phyloP scores from a whole-genome alignment of 129 eudicot species.

The Chrysanthemum lavandulifolium region DNA sequence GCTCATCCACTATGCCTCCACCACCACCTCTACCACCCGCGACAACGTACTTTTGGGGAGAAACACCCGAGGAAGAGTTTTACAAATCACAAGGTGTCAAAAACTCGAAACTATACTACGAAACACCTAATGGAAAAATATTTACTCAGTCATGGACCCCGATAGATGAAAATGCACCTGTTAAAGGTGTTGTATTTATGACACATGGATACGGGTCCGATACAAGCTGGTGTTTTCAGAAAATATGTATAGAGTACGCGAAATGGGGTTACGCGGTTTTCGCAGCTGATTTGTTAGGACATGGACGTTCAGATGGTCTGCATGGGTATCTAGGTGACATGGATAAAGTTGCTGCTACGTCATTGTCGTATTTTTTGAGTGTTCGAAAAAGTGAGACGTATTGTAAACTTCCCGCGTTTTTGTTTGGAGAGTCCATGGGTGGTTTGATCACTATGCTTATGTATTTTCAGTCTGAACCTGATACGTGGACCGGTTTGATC shows the following conservation, averaged over 20 bases:
- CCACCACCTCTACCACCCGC: conserved; percentile 39
- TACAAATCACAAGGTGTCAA: conserved; percentile 63
- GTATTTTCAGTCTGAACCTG: conserved; percentile 70
- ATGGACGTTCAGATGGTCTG: conserved; percentile 80
- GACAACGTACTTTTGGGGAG: conserved; percentile 76
- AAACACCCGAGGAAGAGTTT: conserved; percentile 66
- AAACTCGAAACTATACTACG: conserved; percentile 63
- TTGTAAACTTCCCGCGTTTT: conserved; percentile 60
- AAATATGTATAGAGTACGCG: conserved; percentile 68
- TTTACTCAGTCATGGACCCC: conserved; percentile 80
- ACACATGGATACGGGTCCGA: conserved; percentile 86
- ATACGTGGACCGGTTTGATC: conserved; percentile 74
- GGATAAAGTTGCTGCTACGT: conserved; percentile 54
- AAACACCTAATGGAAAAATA: conserved; percentile 62
- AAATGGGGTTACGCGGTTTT: conserved; percentile 87
- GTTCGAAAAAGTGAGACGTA: conserved; percentile 62
- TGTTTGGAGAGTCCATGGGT: conserved; percentile 87
- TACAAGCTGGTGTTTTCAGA: conserved; percentile 81
- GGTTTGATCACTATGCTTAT: conserved; percentile 65
- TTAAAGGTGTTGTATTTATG: conserved; percentile 66
- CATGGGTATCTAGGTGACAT: conserved; percentile 69
- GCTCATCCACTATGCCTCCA: conserved; percentile 34
- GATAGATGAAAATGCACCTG: conserved; percentile 26
- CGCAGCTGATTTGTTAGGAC: conserved; percentile 85
- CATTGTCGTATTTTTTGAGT: conserved; percentile 44